Conservation (phyloP, 148 eudicot species). For the Vaccinium corymbosum region DNA sequence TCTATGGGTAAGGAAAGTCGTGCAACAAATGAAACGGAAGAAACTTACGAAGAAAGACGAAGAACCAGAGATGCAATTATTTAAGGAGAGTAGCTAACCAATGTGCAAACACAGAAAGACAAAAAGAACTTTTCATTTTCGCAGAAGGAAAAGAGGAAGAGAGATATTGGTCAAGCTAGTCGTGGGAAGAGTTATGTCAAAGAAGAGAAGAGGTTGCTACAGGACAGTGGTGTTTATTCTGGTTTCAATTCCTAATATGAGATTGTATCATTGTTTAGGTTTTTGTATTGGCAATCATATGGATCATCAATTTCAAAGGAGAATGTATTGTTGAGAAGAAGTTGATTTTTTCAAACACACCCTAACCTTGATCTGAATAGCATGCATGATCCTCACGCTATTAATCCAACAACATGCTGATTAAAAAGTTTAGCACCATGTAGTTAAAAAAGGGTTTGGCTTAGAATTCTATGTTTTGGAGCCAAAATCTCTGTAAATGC, state of each 20-base stretch:
- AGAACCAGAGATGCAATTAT: conserved; percentile 63
- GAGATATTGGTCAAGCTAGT: conserved; percentile 96
- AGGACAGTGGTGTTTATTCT: conserved; percentile 86
- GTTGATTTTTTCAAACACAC: background rate
- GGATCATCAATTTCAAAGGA: background rate
- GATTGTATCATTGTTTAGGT: background rate
- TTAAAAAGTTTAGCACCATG: background rate
- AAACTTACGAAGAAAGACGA: conserved; percentile 71
- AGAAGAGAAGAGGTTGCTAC: conserved; percentile 88
- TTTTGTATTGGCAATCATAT: background rate
- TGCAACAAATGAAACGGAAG: conserved; percentile 45
- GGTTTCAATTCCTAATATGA: conserved; percentile 71
- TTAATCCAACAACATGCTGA: background rate
- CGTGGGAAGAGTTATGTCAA: conserved; percentile 94
- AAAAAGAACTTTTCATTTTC: conserved; percentile 54
- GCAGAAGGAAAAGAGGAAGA: conserved; percentile 91
- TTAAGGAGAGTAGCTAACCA: conserved; percentile 62
- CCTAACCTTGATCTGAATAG: background rate
- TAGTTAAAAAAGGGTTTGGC: background rate
- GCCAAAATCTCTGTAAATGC: background rate
- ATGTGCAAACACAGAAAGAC: conserved; percentile 57
- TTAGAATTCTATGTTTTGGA: background rate
- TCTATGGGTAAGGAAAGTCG: conserved; percentile 65
- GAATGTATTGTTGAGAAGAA: background rate
- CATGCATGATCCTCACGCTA: background rate